Conservation (phyloP, 2,329 filamentous ascomycete genomes). For the Annulohypoxylon truncatum region DNA sequence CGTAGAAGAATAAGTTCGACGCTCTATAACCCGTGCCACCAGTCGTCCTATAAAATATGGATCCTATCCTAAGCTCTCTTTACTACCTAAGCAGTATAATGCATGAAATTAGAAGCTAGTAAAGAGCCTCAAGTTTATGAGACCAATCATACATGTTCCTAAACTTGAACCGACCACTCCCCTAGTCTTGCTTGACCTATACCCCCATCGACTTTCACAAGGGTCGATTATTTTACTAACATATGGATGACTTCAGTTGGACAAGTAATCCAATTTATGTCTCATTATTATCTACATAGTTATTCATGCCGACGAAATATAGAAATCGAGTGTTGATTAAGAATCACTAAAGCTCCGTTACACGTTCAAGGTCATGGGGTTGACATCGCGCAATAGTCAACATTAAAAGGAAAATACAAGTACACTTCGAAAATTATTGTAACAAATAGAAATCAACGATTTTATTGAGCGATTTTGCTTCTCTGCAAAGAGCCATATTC, state of each 20-base stretch:
- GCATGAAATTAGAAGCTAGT: neutral
- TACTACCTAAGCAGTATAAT: neutral
- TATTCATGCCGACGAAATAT: neutral
- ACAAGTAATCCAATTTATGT: too few relatives aligned
- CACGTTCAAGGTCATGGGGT: neutral
- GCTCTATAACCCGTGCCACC: neutral
- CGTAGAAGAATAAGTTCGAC: neutral
- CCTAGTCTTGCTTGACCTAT: neutral
- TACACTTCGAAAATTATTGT: slow-evolving; percentile 7
- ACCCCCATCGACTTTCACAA: neutral
- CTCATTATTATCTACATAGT: too few relatives aligned
- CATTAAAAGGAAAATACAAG: neutral
- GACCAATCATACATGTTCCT: neutral
- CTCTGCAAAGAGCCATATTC: slow-evolving; percentile 21
- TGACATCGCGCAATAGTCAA: neutral
- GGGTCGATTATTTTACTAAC: neutral
- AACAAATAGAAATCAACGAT: slow-evolving; percentile 27
- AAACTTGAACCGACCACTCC: neutral
- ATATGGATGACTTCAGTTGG: too few relatives aligned
- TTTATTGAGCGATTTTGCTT: slow-evolving; percentile 29
- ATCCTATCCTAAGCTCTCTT: neutral
- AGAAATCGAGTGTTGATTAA: neutral
- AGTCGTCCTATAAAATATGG: neutral
- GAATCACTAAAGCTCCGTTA: neutral
- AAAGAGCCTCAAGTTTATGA: slow-evolving; percentile 18